Evolutionary conservation across 345 rosid genomes (phyloP), one percentile per base, ranked within the genome.

Genomic region (Dipteronia sinensis): DNA sequence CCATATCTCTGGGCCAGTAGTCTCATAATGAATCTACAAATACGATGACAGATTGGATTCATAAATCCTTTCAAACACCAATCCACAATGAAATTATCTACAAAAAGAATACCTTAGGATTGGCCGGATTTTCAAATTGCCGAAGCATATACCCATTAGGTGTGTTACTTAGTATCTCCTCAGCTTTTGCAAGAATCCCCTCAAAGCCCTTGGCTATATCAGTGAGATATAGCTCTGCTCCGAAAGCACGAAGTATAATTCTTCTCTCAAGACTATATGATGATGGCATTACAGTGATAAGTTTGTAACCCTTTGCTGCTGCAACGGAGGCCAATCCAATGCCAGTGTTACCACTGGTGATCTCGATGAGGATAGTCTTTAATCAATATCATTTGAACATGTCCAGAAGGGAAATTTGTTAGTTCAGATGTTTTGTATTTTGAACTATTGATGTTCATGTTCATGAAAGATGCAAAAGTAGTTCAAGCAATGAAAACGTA

Each of bases 261-360:
- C 85, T 89, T 85, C 96, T 86, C 80, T 93, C 94, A 4, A 87
- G 22, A 78, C 92, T 92, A 82, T 34, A 23, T 2, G 81, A 42
- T n/a, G 86, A 79, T 7, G 98, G 94, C 97, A 95, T 88, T 10
- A 72, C 65, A 12, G n/a, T 69, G n/a, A 89, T 86, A 67, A 89
- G 83, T 83, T 82, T 90, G 85, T 90, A 93, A 61, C 94, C 93
- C 80, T 76, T 90, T 10, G 83, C 78, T 51, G 97, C 96, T 3
- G 91, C 94, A 23, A 93, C 77, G 65, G 76, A 85, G 3, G 97
- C 97, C 78, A 94, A 53, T 66, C 92, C 97, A 44, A 92, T 94
- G 77, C 97, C 98, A 0, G 94, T 90, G 82, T 92, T 91, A 22
- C 98, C 97, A 69, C 93, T 74, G 2, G 97, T 91, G 1, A 76